Evolutionary conservation across 371 early-diverging fungal species (phyloP).

Genomic region (Mucor velutinosus): DNA sequence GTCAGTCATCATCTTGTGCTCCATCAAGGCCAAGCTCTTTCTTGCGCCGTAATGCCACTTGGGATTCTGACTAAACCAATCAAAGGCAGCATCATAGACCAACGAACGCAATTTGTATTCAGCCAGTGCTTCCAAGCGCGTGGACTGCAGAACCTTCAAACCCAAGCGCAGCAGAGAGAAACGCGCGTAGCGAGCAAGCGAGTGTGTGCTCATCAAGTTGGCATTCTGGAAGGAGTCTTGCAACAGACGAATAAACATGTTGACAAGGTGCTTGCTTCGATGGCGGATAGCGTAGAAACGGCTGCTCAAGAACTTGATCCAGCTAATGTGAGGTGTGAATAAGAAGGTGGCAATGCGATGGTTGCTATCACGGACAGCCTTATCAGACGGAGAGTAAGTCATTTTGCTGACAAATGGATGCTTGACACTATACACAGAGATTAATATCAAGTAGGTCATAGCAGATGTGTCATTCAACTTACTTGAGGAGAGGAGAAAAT

Average conservation of each 20-base stretch:
- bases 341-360: conserved; percentile 63
- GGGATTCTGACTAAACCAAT: conserved; percentile 77
- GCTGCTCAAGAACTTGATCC: conserved; percentile 85
- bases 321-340: conserved; percentile 76
- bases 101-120: conserved; percentile 64
- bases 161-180: conserved; percentile 81
- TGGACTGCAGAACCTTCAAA: conserved; percentile 71
- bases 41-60: conserved; percentile 73
- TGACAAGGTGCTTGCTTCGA: conserved; percentile 71
- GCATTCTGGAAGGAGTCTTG: conserved; percentile 74
- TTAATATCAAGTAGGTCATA: not conserved
- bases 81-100: conserved; percentile 67
- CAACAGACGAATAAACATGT: conserved; percentile 74
- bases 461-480: not conserved
- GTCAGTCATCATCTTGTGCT: conserved; percentile 70
- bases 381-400: conserved; percentile 90
- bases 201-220: conserved; percentile 66
- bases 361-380: conserved; percentile 66
- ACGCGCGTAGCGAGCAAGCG: conserved; percentile 76
- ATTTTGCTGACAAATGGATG: conserved; percentile 89
- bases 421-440: conserved; percentile 30
- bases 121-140: conserved; percentile 69
- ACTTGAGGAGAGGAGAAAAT: conserved; percentile 61
- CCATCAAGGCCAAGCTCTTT: conserved; percentile 63
- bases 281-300: conserved; percentile 84